Evolutionary conservation across 2,329 filamentous ascomycete genomes (phyloP), one percentile per base, ranked within the genome.

Genomic region (Daldinia eschscholtzii): DNA sequence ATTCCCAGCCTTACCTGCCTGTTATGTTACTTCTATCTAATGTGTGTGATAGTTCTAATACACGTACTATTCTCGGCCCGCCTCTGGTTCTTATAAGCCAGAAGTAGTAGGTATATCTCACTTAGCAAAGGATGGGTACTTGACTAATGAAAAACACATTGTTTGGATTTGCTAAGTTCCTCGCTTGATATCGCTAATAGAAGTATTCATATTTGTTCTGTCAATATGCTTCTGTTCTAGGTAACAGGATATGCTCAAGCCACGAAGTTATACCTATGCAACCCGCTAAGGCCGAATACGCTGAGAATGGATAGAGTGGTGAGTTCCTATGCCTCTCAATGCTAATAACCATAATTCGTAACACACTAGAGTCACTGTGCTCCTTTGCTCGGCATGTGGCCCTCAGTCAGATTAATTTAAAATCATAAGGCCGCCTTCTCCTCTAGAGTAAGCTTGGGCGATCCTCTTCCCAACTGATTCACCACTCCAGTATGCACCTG

Each of bases 401-500:
- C 23, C 41, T 33, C 12, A 3, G 9, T 56, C 6, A 10, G 41
- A 41, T 70, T 53, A 72, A 35, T 67, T 53, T 15, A 67, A 46
- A 44, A 61, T 59, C 18, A 70, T 44, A 28, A 67, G 48, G 18
- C 70, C 70, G 28, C 64, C 65, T 61, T 70, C 58, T 3, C 63
- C 70, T 70, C 72, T 76, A 15, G 81, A 85, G 76, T 90, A 91
- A 6, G 80, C 83, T 74, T 85, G 83, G 0, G 83, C 81, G 65
- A 94, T 87, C 76, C 89, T 87, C 78, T 83, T 86, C 0, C 87
- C 94, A 37, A 94, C 92, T 20, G 86, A 87, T 82, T 97, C 93
- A 1, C 94, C 94, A 78, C 92, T 93, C 93, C 93, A 97, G 79
- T 93, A 98, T 10, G 95, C 95, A 0, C 95, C 95, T 0, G 93